These are phyloP conservation scores for Penicillium oxalicum DNA, from an alignment of 2,329 filamentous ascomycete species.

Conservation along the genomic window DNA sequence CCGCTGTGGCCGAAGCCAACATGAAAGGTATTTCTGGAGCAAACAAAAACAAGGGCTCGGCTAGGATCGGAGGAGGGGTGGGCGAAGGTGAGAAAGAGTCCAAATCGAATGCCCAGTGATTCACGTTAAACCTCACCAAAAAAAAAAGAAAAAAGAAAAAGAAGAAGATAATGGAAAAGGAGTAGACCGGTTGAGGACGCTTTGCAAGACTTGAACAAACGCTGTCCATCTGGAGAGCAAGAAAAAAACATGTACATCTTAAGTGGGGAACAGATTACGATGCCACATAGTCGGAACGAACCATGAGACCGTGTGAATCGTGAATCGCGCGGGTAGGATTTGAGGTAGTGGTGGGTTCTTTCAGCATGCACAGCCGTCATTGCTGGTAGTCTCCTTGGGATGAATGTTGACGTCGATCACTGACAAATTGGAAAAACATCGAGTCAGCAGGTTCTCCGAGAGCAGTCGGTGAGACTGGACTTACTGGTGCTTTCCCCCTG, in stretches of 20 bases:
- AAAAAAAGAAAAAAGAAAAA: conserved; percentile 2
- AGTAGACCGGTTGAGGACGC: conserved; percentile 1
- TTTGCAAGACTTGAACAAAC: conserved; percentile 23
- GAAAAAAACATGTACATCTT: conserved; percentile 35
- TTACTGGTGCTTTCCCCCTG: conserved; percentile 74
- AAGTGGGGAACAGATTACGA: conserved; percentile 21
- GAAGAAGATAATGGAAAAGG: conserved; percentile 1
- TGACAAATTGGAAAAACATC: conserved; percentile 30
- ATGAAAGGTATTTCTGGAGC: conserved; percentile 5
- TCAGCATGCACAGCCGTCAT: conserved; percentile 68
- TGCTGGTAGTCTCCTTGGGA: conserved; percentile 58
- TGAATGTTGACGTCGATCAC: conserved; percentile 93
- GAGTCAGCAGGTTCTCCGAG: conserved; percentile 20
- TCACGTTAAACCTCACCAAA: conserved; percentile 10
- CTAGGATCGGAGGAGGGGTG: conserved; percentile 9
- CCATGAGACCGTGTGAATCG: conserved; percentile 1
- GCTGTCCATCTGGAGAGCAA: conserved; percentile 28
- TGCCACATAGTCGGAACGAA: too few species aligned
- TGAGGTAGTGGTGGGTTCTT: conserved; percentile 7
- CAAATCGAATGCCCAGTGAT: conserved; percentile 17
- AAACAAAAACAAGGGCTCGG: conserved; percentile 11
- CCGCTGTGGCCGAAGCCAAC: conserved; percentile 6
- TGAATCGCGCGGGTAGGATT: conserved; percentile 9
- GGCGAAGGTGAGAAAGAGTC: conserved; percentile 18
- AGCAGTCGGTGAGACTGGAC: conserved; percentile 33